A percentile compares a stretch with the other conserved stretches of the same genome.
Conservation (phyloP, 805 yeast species). For the Nadsonia fulvescens region DNA sequence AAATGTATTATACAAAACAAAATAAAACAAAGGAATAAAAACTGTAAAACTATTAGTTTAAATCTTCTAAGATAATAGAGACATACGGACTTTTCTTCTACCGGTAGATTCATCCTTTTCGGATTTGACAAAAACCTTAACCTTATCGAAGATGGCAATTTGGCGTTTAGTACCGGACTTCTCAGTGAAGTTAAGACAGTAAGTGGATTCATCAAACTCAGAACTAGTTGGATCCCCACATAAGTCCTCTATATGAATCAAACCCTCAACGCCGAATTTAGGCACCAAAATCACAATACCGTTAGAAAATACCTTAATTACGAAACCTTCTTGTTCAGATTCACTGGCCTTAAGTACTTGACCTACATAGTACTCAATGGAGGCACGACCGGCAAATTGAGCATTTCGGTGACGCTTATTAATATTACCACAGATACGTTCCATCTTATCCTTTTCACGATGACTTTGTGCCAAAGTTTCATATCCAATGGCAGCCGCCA, state of each 20-base stretch:
- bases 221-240: constrained; percentile 44
- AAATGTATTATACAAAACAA: too few relatives aligned
- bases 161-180: constrained; percentile 28
- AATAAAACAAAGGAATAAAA: too few relatives aligned
- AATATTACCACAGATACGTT: constrained; percentile 69
- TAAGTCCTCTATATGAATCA: constrained; percentile 64
- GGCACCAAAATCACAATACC: constrained; percentile 93
- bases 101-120: constrained; percentile 76
- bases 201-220: constrained; percentile 60
- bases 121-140: constrained; percentile 66
- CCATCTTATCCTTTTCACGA: constrained; percentile 82
- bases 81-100: constrained; percentile 74
- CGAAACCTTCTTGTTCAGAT: constrained; percentile 69
- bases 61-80: too few relatives aligned
- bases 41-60: too few relatives aligned
- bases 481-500: constrained; percentile 95
- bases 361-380: constrained; percentile 94
- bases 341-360: constrained; percentile 85
- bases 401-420: constrained; percentile 93
- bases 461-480: constrained; percentile 69
- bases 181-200: constrained; percentile 38
- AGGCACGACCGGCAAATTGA: constrained; percentile 96
- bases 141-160: constrained; percentile 67
- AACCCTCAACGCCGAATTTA: constrained; percentile 86
- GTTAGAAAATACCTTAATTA: constrained; percentile 80